A percentile compares a stretch with the other conserved stretches of the same genome.
Evolutionary conservation across 306 rosid genomes (phyloP).

Genomic region (Aeschynomene evenia): DNA sequence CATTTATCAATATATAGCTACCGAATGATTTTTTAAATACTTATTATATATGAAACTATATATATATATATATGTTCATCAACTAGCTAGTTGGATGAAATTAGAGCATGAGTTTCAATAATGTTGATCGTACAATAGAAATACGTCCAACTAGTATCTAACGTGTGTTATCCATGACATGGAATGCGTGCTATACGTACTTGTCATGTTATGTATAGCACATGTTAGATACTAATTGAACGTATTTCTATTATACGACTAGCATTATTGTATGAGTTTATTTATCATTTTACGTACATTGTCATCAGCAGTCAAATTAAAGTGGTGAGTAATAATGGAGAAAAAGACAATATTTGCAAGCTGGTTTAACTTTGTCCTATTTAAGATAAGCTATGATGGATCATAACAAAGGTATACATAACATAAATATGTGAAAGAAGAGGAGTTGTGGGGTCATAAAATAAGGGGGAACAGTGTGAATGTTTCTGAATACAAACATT

Average conservation of each 20-base stretch:
- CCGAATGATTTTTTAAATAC: background rate
- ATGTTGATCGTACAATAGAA: too few relatives aligned
- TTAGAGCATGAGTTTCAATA: too few relatives aligned
- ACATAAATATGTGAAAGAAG: background rate
- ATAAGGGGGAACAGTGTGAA: background rate
- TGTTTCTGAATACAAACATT: conserved; percentile 35
- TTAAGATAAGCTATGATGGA: background rate
- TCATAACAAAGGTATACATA: background rate
- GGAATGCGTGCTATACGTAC: too few relatives aligned
- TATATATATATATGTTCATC: too few relatives aligned
- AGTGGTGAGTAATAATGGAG: conserved; percentile 28
- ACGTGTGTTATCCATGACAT: too few relatives aligned
- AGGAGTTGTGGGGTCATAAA: conserved; percentile 35
- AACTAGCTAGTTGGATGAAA: background rate
- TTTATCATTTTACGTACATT: too few relatives aligned
- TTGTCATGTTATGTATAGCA: too few relatives aligned
- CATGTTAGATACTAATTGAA: too few relatives aligned
- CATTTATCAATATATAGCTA: background rate
- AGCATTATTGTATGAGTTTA: too few relatives aligned
- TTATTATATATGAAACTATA: background rate
- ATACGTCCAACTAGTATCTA: too few relatives aligned
- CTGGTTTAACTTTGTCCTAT: conserved; percentile 25
- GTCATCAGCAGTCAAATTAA: conserved; percentile 21
- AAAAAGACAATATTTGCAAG: conserved; percentile 32
- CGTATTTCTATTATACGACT: too few relatives aligned